Percentiles rank a stretch among this genome's conserved stretches.
These are phyloP conservation scores for Sporisorium exsertum DNA, from an alignment of 1,284 basidiomycete genomes.

Conservation along the genomic window DNA sequence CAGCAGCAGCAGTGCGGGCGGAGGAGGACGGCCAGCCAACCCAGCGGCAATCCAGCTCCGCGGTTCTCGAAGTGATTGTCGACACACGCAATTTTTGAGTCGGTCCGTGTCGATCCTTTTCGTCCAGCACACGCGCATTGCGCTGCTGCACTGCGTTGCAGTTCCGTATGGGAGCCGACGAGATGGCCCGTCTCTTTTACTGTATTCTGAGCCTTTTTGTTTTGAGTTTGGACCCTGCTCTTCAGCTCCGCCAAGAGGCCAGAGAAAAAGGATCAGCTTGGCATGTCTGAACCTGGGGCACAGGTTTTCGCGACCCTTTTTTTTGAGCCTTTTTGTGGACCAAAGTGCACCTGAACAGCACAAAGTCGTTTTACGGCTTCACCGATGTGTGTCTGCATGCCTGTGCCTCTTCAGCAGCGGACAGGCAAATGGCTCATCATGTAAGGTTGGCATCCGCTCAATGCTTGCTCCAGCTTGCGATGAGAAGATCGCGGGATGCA, in stretches of 20 bases:
- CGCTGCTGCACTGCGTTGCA: background rate
- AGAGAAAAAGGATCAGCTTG: too few species aligned
- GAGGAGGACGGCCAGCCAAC: background rate
- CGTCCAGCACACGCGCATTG: background rate
- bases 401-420: too few species aligned
- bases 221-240: background rate
- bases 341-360: too few species aligned
- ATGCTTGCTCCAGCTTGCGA: too few species aligned
- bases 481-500: too few species aligned
- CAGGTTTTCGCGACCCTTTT: background rate
- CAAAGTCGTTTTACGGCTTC: background rate
- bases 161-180: background rate
- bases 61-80: background rate
- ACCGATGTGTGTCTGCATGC: background rate
- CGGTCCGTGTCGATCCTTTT: slow-evolving; percentile 5
- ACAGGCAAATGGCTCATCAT: too few species aligned
- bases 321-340: background rate
- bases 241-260: too few species aligned
- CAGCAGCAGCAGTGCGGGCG: too few species aligned
- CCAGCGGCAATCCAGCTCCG: background rate
- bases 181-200: too few species aligned
- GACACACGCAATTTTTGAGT: slow-evolving; percentile 1
- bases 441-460: too few species aligned
- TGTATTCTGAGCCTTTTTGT: too few species aligned
- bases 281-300: too few species aligned